Conservation (phyloP, 495 filamentous ascomycete genomes). For the Tuber indicum region DNA sequence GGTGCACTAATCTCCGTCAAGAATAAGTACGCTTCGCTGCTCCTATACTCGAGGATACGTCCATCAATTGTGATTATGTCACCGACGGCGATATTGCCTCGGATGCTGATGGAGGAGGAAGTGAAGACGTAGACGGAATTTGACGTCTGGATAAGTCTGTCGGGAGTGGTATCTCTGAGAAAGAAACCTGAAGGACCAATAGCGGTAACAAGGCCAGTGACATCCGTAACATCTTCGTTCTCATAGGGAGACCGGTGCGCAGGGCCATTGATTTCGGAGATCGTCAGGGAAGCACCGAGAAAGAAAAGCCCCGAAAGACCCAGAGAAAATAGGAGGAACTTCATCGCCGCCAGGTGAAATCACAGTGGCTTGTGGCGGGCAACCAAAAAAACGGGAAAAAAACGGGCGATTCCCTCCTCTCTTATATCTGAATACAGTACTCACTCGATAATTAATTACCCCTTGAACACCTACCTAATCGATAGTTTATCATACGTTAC, state of each 20-base stretch:
- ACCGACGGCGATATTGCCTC: slow-evolving; percentile 49
- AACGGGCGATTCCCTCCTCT: neutral
- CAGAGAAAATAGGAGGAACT: slow-evolving; percentile 20
- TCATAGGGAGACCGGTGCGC: slow-evolving; percentile 54
- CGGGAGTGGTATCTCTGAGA: slow-evolving; percentile 51
- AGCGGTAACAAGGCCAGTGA: slow-evolving; percentile 56
- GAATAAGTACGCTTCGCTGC: slow-evolving; percentile 49
- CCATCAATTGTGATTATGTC: slow-evolving; percentile 54
- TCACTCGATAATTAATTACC: neutral
- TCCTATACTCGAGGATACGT: slow-evolving; percentile 53
- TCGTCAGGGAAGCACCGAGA: slow-evolving; percentile 47
- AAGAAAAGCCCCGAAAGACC: slow-evolving; percentile 12
- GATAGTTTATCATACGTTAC: slow-evolving; percentile 8
- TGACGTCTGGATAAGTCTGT: slow-evolving; percentile 46
- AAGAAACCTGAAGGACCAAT: slow-evolving; percentile 55
- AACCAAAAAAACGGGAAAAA: neutral
- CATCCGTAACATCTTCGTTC: slow-evolving; percentile 48
- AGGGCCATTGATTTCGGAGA: slow-evolving; percentile 57
- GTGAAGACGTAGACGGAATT: slow-evolving; percentile 55
- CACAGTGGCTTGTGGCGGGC: neutral
- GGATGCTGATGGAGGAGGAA: slow-evolving; percentile 42
- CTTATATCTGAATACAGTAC: slow-evolving; percentile 14
- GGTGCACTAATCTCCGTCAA: slow-evolving; percentile 53
- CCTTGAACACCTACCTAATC: neutral
- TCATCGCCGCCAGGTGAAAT: slow-evolving; percentile 12